Base-by-base conservation (phyloP, 164 flowering plant species). In the Tetracentron sinense region DNA sequence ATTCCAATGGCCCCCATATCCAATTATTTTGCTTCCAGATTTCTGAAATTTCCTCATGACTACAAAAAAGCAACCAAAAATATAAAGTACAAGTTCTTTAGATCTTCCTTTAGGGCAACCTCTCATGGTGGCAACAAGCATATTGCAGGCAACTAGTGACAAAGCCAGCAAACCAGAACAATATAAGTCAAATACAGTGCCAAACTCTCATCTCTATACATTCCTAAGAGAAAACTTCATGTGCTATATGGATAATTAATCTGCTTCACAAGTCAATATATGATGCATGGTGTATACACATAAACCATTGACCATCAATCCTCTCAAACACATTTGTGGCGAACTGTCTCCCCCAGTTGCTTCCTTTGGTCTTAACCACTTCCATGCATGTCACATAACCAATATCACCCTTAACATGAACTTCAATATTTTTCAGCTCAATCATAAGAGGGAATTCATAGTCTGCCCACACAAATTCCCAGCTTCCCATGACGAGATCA, bases 281-380 rank as follows among this genome's bases (percentile, higher is more conserved):
- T 0, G 96, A 87, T 17, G 98, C 98, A 80, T 94, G 97, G 67
- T 90, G 98, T 67, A 87, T 68, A 62, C 88, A 87, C 16, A 94
- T 82, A 63, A 77, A 78, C 99, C 99, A 94, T 50, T 81, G 78
- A 8, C 89, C 93, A 71, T 83, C 78, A 63, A 87, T 73, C 74
- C 74, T 86, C 85, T 94, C 95, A 48, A 89, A 94, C 57, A 91
- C 87, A 73, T 94, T 94, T 7, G 92, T 87, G 4, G 85, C 97
- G 69, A 83, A 87, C 67, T 91, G 97, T 63, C 81, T 87, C 23
- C 96, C 99, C 99, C 99, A 94, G 68, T 81, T 84, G 74, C 81
- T 83, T 22, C 99, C 99, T 75, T 86, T 88, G 12, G 96, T 87
- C 83, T 74, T 90, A 6, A 94, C 86, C 68, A 88, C 78, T 72